Base-by-base conservation (phyloP, 345 rosid genomes). In the Acer campestre region DNA sequence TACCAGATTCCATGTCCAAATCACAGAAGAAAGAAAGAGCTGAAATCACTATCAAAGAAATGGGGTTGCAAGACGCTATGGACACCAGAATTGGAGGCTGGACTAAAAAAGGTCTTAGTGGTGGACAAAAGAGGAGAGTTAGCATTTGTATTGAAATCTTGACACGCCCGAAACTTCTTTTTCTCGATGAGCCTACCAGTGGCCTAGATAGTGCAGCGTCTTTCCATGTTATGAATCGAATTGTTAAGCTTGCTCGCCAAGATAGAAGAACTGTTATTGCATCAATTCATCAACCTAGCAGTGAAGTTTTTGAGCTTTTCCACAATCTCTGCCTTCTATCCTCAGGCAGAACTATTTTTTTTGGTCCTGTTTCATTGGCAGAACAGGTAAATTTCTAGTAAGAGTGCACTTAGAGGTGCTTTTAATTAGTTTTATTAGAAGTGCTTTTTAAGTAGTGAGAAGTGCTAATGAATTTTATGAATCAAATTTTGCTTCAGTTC, bases 131-230 rank as follows among this genome's bases (percentile, higher is more conserved):
- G 77, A 72, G 90, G 78, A 79, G 90, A 59, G 91, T 88, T 23
- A 84, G 88, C 77, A 90, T 88, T 68, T 90, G 91, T 76, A 88
- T 85, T 6, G 91, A 90, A 77, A 85, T 90, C 78, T 72, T 90
- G 29, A 88, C 78, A 0, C 53, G 88, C 0, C 93, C 90, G 0
- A 81, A 81, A 80, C 86, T 88, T 0, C 76, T 90, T 35, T 90
- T 88, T 78, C 86, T 88, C 0, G 90, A 88, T 10, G 86, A 83
- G 81, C 91, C 89, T 0, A 90, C 91, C 0, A 86, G 90, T 14
- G 93, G 90, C 0, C 85, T 89, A 0, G 91, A 89, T 31, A 82
- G 91, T 22, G 93, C 91, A 0, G 86, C 90, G 0, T 88, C 91
- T 2, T 88, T 67, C 79, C 85, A 89, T 68, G 86, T 89, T 63